A percentile compares a stretch with the other conserved stretches of the same genome.
Conservation (phyloP, 1,284 basidiomycete genomes). For the Takashimella koratensis region DNA sequence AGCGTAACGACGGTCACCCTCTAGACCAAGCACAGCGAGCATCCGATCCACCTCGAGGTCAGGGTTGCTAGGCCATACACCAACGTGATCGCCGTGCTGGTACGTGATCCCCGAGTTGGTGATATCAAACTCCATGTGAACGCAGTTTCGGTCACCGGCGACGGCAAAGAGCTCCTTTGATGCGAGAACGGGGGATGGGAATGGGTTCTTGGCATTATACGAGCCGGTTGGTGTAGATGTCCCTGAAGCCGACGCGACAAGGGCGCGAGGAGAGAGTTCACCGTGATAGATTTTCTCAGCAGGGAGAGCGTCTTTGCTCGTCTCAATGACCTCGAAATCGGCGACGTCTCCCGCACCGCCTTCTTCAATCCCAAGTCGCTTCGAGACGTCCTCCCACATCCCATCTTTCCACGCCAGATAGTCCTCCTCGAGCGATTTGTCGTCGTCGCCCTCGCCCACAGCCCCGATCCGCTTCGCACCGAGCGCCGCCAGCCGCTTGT, state of each 20-base stretch:
- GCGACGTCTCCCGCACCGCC: slow-evolving; percentile 93
- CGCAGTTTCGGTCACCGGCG: slow-evolving; percentile 79
- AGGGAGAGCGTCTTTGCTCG: slow-evolving; percentile 57
- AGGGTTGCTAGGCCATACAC: slow-evolving; percentile 94
- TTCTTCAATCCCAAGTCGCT: slow-evolving; percentile 82
- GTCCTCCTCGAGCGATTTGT: slow-evolving; percentile 99
- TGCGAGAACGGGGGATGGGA: slow-evolving; percentile 71
- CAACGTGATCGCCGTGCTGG: slow-evolving; percentile 97
- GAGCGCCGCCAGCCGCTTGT: slow-evolving; percentile 68
- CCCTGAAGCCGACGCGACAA: slow-evolving; percentile 50
- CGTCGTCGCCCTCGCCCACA: slow-evolving; percentile 94
- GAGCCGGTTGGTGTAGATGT: slow-evolving; percentile 55
- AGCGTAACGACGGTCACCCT: slow-evolving; percentile 63
- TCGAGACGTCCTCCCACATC: slow-evolving; percentile 87
- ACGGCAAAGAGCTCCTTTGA: slow-evolving; percentile 80
- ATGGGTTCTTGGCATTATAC: slow-evolving; percentile 91
- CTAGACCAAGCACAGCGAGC: slow-evolving; percentile 78
- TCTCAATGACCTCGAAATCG: slow-evolving; percentile 87
- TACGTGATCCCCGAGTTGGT: slow-evolving; percentile 96
- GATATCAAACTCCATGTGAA: slow-evolving; percentile 91
- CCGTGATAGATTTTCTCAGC: slow-evolving; percentile 86
- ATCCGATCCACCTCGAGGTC: slow-evolving; percentile 87
- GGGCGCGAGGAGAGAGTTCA: slow-evolving; percentile 82
- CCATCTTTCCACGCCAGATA: slow-evolving; percentile 99
- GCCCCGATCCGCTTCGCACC: slow-evolving; percentile 84